A percentile compares a stretch with the other conserved stretches of the same genome.
Evolutionary conservation across 2,329 filamentous ascomycete genomes (phyloP).

Genomic region (Cytospora schulzeri): DNA sequence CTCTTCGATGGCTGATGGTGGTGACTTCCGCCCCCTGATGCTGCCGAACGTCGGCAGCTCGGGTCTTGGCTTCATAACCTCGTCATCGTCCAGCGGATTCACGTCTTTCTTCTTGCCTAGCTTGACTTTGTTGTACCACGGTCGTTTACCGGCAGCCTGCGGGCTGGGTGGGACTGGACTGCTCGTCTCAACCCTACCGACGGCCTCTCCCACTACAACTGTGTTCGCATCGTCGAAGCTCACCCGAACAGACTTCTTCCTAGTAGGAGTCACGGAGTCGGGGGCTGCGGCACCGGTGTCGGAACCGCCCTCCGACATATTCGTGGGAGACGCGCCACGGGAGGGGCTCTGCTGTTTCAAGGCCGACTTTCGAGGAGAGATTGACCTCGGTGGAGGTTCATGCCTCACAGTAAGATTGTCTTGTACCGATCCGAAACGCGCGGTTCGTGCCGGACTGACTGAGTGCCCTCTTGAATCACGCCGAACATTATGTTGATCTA

Average conservation of each 20-base stretch:
- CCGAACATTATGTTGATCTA: conserved; percentile 23
- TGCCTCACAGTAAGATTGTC: conserved; percentile 63
- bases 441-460: conserved; percentile 66
- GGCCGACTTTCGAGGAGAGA: conserved; percentile 77
- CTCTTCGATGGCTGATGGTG: conserved; percentile 57
- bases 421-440: conserved; percentile 65
- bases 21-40: conserved; percentile 63
- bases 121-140: conserved; percentile 56
- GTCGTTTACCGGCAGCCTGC: conserved; percentile 41
- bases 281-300: conserved; percentile 36
- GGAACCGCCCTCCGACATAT: conserved; percentile 50
- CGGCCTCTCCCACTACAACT: conserved; percentile 54
- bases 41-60: conserved; percentile 76
- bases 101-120: conserved; percentile 54
- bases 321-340: conserved; percentile 53
- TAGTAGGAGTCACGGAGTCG: conserved; percentile 40
- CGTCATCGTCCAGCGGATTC: conserved; percentile 58
- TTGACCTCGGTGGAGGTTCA: conserved; percentile 68
- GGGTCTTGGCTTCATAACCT: conserved; percentile 73
- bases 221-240: conserved; percentile 76
- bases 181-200: conserved; percentile 41
- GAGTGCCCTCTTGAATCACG: conserved; percentile 45
- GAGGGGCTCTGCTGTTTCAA: conserved; percentile 66
- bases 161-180: conserved; percentile 44
- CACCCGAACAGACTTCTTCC: conserved; percentile 70